phyloP scores from a whole-genome alignment of 495 filamentous ascomycete genomes.

The Thermochaetoides thermophila region DNA sequence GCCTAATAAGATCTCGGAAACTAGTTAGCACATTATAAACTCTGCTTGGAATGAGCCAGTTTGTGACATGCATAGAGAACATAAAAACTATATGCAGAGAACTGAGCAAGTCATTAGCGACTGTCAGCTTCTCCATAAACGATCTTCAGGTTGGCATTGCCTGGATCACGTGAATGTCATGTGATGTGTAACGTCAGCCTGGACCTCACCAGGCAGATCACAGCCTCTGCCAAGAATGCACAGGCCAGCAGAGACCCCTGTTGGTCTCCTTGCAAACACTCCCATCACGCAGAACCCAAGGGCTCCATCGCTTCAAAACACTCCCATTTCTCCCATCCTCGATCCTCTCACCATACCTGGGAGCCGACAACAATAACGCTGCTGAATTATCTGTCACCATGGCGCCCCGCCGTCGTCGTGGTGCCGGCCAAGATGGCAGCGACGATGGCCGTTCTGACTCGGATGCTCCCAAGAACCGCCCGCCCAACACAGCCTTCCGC shows the following conservation, averaged over 20 bases:
- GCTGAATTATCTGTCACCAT: conserved; percentile 11
- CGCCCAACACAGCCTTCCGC: conserved; percentile 23
- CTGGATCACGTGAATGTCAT: conserved; percentile 5
- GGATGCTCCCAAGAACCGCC: conserved; percentile 20
- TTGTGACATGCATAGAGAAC: too few species aligned
- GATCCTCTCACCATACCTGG: conserved; percentile 2
- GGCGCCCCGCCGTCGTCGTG: conserved; percentile 21
- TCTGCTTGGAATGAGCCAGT: too few species aligned
- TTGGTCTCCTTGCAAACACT: too few species aligned
- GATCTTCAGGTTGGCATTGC: too few species aligned
- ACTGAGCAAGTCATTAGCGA: too few species aligned
- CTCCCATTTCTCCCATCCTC: conserved; percentile 9
- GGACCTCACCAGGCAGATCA: too few species aligned
- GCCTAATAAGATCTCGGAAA: too few species aligned
- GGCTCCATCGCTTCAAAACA: conserved; percentile 17
- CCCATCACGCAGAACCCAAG: conserved; percentile 16
- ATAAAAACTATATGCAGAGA: too few species aligned
- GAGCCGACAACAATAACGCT: conserved; percentile 2
- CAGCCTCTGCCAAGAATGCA: conserved; percentile 21
- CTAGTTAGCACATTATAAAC: too few species aligned
- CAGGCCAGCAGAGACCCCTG: conserved; percentile 11
- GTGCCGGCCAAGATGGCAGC: conserved; percentile 11
- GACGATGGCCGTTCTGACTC: conserved; percentile 12
- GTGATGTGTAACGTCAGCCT: too few species aligned
- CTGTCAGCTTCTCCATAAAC: too few species aligned